Evolutionary conservation across 345 rosid species (phyloP), one percentile per base, ranked within the genome.

Genomic region (Garcia nutans): DNA sequence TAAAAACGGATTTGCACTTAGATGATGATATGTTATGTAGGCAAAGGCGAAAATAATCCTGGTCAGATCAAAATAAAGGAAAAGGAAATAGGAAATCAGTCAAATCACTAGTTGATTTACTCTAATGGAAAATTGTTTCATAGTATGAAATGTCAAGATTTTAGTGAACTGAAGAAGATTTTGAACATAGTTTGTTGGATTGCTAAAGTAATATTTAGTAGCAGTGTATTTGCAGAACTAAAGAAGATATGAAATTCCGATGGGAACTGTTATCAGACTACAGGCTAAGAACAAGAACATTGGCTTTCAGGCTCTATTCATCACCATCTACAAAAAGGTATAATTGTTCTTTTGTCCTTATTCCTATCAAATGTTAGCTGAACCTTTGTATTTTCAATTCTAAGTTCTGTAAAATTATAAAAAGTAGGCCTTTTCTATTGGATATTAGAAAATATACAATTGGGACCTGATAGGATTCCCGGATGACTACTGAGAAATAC

Each of bases 211-310:
- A 84, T 79, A 50, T 65, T 70, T 65, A 73, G 68, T 42, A 61
- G 80, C 78, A 74, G 77, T 80, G 49, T 54, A 79, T 78, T 58
- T 83, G 80, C 88, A 89, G 90, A 83, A 87, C 83, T 11, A 57
- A 56, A 24, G 82, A 83, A 64, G 89, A 89, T 76, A 17, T 84
- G 74, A 86, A 78, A 41, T 81, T 59, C 66, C 70, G 90, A 71
- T 85, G 90, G 92, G 77, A 74, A 71, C 70, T 85, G 84, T 65
- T 85, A 17, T 78, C 77, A 19, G 89, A 85, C 66, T 65, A 82
- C 55, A 76, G 77, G 82, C 74, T 78, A 62, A 84, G 87, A 75
- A 82, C 82, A 47, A 81, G 82, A 68, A 57, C 77, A 56, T 75
- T 85, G 64, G 90, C 86, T 33, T 23, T 71, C 70, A 60, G 71